Evolutionary conservation across 352 stramenopile genomes (phyloP).

Genomic region (Globisporangium cystogenes): DNA sequence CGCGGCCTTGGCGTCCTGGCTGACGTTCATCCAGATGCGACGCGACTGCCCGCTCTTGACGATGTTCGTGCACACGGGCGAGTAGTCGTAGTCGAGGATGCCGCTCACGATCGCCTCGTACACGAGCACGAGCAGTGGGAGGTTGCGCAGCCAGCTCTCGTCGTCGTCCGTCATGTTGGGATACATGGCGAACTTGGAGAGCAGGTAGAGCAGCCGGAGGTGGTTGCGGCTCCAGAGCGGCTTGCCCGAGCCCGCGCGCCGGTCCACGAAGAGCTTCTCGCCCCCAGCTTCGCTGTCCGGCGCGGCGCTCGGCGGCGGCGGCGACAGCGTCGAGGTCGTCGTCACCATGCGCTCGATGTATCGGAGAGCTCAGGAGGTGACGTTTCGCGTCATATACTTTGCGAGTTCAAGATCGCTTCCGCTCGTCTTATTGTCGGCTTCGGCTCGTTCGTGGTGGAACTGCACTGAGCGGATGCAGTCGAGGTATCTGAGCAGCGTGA

Average conservation of each 20-base stretch:
- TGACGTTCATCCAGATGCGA: constrained; percentile 93
- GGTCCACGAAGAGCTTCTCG: constrained; percentile 27
- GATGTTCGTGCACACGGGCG: constrained; percentile 92
- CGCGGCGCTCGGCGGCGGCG: background rate
- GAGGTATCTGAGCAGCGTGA: no score
- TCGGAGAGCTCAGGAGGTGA: no score
- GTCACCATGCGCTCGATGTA: background rate
- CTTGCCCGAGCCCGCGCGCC: background rate
- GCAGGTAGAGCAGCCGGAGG: constrained; percentile 94
- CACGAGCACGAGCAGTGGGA: constrained; percentile 93
- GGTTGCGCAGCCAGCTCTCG: constrained; percentile 95
- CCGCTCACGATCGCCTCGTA: constrained; percentile 95
- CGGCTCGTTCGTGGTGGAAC: no score
- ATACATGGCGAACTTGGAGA: constrained; percentile 94
- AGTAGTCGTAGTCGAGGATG: constrained; percentile 96
- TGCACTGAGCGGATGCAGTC: no score
- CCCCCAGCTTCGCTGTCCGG: background rate
- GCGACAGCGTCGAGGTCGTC: background rate
- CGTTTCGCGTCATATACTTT: no score
- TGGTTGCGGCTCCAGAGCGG: constrained; percentile 83
- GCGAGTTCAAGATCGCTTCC: no score
- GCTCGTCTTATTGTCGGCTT: no score
- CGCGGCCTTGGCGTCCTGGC: constrained; percentile 94
- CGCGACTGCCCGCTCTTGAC: constrained; percentile 86
- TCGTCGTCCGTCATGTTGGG: constrained; percentile 86